Percentiles rank a stretch among this genome's conserved stretches.
These are phyloP conservation scores for Quercus mongolica DNA, from an alignment of 306 rosid species.

Conservation along the genomic window DNA sequence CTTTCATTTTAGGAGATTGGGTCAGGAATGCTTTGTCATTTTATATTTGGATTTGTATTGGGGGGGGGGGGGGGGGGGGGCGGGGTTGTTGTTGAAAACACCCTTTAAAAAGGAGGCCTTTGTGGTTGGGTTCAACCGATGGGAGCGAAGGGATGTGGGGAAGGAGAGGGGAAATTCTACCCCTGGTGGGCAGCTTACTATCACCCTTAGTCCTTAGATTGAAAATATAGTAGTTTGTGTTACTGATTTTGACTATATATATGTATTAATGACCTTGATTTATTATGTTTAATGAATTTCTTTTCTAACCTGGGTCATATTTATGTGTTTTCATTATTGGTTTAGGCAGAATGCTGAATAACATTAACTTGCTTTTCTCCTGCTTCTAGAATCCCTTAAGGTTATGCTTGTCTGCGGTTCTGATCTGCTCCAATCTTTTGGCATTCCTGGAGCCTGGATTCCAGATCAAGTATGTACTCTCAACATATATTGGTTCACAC, in stretches of 20 bases:
- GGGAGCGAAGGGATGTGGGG: not conserved
- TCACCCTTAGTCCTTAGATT: not conserved
- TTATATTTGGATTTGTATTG: not conserved
- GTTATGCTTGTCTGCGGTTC: conserved; percentile 93
- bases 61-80: too few species aligned
- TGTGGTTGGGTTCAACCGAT: not conserved
- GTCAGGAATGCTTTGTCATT: not conserved
- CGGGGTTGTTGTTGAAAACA: not conserved
- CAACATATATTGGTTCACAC: not conserved
- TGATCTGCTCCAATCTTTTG: conserved; percentile 79
- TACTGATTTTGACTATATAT: not conserved
- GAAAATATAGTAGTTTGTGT: not conserved
- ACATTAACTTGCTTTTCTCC: conserved; percentile 16
- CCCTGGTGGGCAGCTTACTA: not conserved
- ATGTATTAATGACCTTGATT: not conserved
- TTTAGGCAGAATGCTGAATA: not conserved
- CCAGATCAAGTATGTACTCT: conserved; percentile 56
- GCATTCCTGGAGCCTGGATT: conserved; percentile 75
- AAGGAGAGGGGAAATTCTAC: not conserved
- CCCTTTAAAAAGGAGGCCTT: not conserved
- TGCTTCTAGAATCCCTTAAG: conserved; percentile 63
- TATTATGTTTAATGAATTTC: not conserved
- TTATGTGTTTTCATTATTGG: not conserved
- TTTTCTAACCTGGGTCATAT: not conserved
- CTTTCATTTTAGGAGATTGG: not conserved